A percentile compares a stretch with the other conserved stretches of the same genome.
Conservation (phyloP, 2,329 filamentous ascomycete species). For the Cercospora sp. region DNA sequence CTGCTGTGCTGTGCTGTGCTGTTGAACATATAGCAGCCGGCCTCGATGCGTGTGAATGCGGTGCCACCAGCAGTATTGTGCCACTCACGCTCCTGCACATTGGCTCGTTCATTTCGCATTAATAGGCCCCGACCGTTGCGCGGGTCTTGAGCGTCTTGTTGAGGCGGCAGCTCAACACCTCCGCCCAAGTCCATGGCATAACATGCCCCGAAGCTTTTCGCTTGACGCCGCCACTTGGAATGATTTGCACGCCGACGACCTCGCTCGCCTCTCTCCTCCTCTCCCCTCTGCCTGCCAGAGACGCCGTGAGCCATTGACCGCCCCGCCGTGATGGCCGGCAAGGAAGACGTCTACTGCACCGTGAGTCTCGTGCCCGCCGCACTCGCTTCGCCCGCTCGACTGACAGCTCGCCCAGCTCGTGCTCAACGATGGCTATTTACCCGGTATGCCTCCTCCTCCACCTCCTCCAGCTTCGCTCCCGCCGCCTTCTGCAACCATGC, state of each 20-base stretch:
- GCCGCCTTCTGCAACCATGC: slow-evolving; percentile 12
- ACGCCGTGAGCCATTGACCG: not conserved
- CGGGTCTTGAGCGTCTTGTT: not conserved
- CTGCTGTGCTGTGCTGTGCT: not conserved
- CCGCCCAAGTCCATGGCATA: not conserved
- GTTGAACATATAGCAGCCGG: not conserved
- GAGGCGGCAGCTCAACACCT: slow-evolving; percentile 1
- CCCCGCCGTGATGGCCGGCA: slow-evolving; percentile 29
- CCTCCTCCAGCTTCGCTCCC: not conserved
- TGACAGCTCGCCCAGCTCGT: slow-evolving; percentile 65
- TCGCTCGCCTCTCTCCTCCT: not conserved
- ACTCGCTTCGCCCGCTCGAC: not conserved
- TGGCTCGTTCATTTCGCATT: not conserved
- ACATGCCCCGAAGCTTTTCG: not conserved
- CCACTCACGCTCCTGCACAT: not conserved
- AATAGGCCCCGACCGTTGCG: not conserved
- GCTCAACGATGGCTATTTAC: slow-evolving; percentile 87
- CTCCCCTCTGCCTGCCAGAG: not conserved
- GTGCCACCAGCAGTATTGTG: not conserved
- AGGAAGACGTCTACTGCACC: slow-evolving; percentile 67
- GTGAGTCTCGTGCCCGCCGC: slow-evolving; percentile 45
- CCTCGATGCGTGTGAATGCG: not conserved
- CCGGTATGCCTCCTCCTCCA: slow-evolving; percentile 61
- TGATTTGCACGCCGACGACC: not conserved
- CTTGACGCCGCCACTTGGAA: not conserved